Percentiles rank a stretch among this genome's conserved stretches.
Evolutionary conservation across 805 yeast genomes (phyloP).

Genomic region (Monosporozyma siamensis): DNA sequence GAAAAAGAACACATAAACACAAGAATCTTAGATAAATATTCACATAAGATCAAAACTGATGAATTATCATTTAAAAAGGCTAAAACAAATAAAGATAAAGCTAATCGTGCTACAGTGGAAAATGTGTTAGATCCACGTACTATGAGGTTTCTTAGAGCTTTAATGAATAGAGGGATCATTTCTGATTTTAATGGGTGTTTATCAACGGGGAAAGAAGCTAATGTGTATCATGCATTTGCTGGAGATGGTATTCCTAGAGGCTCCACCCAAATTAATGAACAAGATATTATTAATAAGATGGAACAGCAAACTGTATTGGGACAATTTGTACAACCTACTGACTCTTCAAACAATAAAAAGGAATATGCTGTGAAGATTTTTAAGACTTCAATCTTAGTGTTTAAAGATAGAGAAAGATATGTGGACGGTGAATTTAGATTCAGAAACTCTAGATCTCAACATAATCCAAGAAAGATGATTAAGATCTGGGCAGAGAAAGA

Average conservation of each 20-base stretch:
- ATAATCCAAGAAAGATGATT: slow-evolving; percentile 95
- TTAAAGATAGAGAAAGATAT: slow-evolving; percentile 91
- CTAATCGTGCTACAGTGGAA: slow-evolving; percentile 94
- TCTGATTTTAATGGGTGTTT: slow-evolving; percentile 87
- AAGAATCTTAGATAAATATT: slow-evolving; percentile 48
- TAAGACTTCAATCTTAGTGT: slow-evolving; percentile 93
- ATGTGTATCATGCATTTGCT: slow-evolving; percentile 77
- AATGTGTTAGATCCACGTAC: slow-evolving; percentile 96
- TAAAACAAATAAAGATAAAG: slow-evolving; percentile 63
- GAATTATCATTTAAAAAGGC: slow-evolving; percentile 46
- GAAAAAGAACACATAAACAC: slow-evolving; percentile 34
- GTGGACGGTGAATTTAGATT: slow-evolving; percentile 95
- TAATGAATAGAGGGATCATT: slow-evolving; percentile 75
- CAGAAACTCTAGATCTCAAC: slow-evolving; percentile 73
- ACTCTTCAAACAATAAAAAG: no score
- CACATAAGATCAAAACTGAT: slow-evolving; percentile 56
- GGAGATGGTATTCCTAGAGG: slow-evolving; percentile 10
- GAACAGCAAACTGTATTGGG: no score
- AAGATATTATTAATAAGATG: slow-evolving; percentile 2
- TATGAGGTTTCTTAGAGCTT: slow-evolving; percentile 65
- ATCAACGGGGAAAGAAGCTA: slow-evolving; percentile 98
- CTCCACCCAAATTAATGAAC: not conserved
- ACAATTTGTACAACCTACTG: no score
- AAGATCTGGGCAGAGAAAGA: slow-evolving; percentile 98
- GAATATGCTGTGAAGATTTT: slow-evolving; percentile 88